phyloP scores from a whole-genome alignment of 2,329 filamentous ascomycete species.

The Colletotrichum shisoi region DNA sequence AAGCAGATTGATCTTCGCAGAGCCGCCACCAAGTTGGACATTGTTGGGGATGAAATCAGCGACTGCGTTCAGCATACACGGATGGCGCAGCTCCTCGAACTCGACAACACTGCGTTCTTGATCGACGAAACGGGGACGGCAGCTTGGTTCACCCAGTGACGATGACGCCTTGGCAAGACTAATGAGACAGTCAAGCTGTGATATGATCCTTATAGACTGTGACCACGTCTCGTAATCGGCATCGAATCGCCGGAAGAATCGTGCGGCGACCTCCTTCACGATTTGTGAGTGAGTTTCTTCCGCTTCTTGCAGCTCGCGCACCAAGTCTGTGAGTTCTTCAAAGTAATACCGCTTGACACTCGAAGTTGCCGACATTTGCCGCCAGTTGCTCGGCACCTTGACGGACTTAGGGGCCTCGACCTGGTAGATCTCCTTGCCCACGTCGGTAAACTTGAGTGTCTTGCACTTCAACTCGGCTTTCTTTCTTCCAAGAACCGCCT shows the following conservation, averaged over 20 bases:
- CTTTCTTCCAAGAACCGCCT: conserved; percentile 73
- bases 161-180: conserved; percentile 89
- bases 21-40: conserved; percentile 81
- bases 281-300: conserved; percentile 94
- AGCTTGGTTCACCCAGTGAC: conserved; percentile 84
- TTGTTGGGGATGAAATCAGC: conserved; percentile 97
- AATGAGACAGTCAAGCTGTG: conserved; percentile 93
- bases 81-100: conserved; percentile 90
- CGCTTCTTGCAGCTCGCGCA: conserved; percentile 88
- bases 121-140: conserved; percentile 86
- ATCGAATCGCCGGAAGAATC: conserved; percentile 89
- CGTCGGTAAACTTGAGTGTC: conserved; percentile 77
- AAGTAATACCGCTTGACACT: conserved; percentile 95
- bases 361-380: conserved; percentile 94
- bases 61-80: conserved; percentile 89
- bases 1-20: conserved; percentile 85
- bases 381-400: conserved; percentile 88
- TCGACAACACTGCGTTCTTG: conserved; percentile 86
- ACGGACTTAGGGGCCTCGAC: conserved; percentile 85
- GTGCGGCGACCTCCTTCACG: conserved; percentile 80
- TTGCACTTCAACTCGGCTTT: conserved; percentile 78
- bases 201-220: conserved; percentile 84
- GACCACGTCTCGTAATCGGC: conserved; percentile 86
- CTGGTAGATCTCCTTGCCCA: conserved; percentile 97
- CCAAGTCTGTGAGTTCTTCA: conserved; percentile 78